Evolutionary conservation across 2,329 filamentous ascomycete species (phyloP).

Genomic region (Coleophoma eucalyptorum): DNA sequence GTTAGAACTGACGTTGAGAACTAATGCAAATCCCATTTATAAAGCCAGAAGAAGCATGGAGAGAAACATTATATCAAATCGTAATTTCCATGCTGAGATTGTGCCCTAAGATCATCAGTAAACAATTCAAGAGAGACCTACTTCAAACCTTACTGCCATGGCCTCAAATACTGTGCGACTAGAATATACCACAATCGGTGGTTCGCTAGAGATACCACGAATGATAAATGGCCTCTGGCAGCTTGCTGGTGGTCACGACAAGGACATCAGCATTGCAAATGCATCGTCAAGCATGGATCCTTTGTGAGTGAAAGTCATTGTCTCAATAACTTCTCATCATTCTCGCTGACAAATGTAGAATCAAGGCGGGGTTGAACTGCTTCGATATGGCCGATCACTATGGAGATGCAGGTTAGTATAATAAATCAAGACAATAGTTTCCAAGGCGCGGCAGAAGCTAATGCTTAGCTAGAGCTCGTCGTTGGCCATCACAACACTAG

Average conservation of each 20-base stretch:
- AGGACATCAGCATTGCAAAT: slow-evolving; percentile 7
- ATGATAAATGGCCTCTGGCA: slow-evolving; percentile 13
- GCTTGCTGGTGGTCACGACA: slow-evolving; percentile 12
- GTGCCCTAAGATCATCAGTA: too few species aligned
- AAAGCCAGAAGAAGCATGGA: too few species aligned
- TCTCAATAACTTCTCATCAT: not conserved
- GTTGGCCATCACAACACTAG: slow-evolving; percentile 4
- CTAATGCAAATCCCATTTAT: too few species aligned
- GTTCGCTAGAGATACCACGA: slow-evolving; percentile 8
- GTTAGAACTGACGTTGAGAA: too few species aligned
- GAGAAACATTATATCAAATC: too few species aligned
- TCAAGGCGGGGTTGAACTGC: slow-evolving; percentile 4
- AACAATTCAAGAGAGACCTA: too few species aligned
- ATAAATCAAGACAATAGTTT: not conserved
- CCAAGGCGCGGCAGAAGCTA: not conserved
- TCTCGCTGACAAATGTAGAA: slow-evolving; percentile 2
- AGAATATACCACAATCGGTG: slow-evolving; percentile 1
- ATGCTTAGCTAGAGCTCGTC: slow-evolving; percentile 5
- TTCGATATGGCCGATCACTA: slow-evolving; percentile 14
- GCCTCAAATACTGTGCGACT: not conserved
- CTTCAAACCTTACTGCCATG: too few species aligned
- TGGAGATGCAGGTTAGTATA: slow-evolving; percentile 5
- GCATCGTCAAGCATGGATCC: slow-evolving; percentile 9
- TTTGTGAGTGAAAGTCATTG: not conserved
- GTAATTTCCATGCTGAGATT: too few species aligned